These are phyloP conservation scores for Trichosporon sp. DNA, from an alignment of 1,284 basidiomycete species.

Conservation along the genomic window DNA sequence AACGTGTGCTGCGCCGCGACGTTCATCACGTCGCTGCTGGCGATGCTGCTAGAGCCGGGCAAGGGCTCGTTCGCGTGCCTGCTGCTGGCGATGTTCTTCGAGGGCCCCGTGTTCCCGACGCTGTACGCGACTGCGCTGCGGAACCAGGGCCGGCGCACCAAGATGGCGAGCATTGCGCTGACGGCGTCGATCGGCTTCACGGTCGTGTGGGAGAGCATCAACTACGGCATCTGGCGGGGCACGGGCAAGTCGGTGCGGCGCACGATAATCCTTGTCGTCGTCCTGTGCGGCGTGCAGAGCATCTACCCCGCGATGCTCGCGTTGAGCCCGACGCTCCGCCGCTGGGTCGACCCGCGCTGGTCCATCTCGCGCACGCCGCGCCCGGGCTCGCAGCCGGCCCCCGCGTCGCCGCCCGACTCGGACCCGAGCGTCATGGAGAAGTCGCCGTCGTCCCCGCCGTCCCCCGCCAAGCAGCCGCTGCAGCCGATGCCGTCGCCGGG, in stretches of 20 bases:
- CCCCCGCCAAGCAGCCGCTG: background rate
- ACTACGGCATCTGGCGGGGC: constrained; percentile 24
- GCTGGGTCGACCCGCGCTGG: constrained; percentile 38
- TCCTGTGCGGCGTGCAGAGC: constrained; percentile 23
- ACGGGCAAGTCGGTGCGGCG: constrained; percentile 16
- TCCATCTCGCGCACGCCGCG: background rate
- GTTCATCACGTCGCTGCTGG: constrained; percentile 34
- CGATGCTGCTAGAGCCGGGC: constrained; percentile 29
- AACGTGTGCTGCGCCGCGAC: constrained; percentile 31
- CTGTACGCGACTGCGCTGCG: constrained; percentile 44
- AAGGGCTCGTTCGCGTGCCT: constrained; percentile 27
- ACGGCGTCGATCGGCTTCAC: constrained; percentile 34
- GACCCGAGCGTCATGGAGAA: background rate
- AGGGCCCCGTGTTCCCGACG: constrained; percentile 45
- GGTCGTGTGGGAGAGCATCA: constrained; percentile 31
- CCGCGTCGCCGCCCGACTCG: background rate
- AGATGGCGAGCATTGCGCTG: constrained; percentile 33
- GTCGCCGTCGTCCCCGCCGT: background rate
- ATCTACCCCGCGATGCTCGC: constrained; percentile 27
- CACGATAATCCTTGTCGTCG: constrained; percentile 22
- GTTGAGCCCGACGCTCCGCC: constrained; percentile 17
- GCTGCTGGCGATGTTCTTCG: constrained; percentile 42
- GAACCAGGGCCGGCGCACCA: constrained; percentile 39
- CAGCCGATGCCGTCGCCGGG: background rate
- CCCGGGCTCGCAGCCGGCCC: background rate